Base-by-base conservation (phyloP, 1,139 yeast species). In the Hanseniaspora uvarum region DNA sequence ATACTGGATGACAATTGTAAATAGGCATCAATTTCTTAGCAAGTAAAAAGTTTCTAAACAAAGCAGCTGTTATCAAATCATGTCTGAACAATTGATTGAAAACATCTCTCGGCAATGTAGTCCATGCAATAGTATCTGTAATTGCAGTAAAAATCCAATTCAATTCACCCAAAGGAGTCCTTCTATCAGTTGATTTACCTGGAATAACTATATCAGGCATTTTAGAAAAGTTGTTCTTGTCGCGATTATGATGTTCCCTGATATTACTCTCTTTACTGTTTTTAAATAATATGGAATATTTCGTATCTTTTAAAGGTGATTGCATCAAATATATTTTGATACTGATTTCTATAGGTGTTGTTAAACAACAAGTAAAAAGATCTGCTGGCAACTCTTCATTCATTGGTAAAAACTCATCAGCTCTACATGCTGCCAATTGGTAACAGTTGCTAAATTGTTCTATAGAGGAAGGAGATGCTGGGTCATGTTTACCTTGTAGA, bases 111-210 rank as follows among this genome's bases (percentile, higher is more conserved):
- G 95, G 88, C 48, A 94, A 70, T 1, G 92, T 79, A 0, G 96
- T 87, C 97, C 98, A 94, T 5, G 98, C 98, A 58, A 92, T 92
- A 0, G 97, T 92, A 68, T 92, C 99, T 2, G 98, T 92, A 41
- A 92, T 88, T 4, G 98, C 97, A 1, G 97, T 94, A 68, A 92
- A 92, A 37, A 92, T 92, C 97, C 98, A 94, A 65, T 88, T 88
- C 56, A 92, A 74, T 66, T 94, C 98, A 26, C 98, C 99, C 44
- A 92, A 70, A 0, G 98, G 97, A 0, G 98, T 94, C 59, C 96
- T 74, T 62, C 98, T 76, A 65, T 92, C 97, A 2, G 96, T 85
- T 51, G 88, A 71, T 59, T 86, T 83, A 0, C 98, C 98, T 0
- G 97, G 97, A 23, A 88, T 83, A 19, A 77, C 73, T 31, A 84